Percentiles rank a stretch among this genome's conserved stretches.
Evolutionary conservation across 1,284 basidiomycete genomes (phyloP).

Genomic region (Ustilago bromivora): DNA sequence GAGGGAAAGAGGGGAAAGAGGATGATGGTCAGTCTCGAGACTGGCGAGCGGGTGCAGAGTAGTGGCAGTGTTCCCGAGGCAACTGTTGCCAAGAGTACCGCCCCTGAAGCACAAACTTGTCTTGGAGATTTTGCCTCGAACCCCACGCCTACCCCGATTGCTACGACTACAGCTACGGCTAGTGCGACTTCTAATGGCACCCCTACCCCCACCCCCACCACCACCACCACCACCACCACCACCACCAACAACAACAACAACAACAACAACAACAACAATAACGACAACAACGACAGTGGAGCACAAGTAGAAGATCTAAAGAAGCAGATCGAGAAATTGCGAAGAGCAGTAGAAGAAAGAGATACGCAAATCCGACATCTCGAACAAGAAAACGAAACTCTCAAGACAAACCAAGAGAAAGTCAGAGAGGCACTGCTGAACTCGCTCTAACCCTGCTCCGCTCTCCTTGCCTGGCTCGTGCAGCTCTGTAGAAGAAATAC

Average conservation of each 20-base stretch:
- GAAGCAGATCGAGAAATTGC: slow-evolving; percentile 46
- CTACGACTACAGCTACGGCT: too few species aligned
- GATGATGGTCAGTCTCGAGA: slow-evolving; percentile 76
- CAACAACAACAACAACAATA: slow-evolving; percentile 1
- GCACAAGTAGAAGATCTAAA: slow-evolving; percentile 30
- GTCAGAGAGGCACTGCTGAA: slow-evolving; percentile 46
- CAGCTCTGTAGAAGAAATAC: neutral
- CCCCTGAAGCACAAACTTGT: neutral
- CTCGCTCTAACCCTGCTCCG: slow-evolving; percentile 8
- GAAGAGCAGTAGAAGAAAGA: slow-evolving; percentile 48
- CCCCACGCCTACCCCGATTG: neutral
- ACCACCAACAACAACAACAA: neutral
- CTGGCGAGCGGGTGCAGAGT: slow-evolving; percentile 27
- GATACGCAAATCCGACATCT: slow-evolving; percentile 62
- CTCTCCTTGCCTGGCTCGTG: too few species aligned
- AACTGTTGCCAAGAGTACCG: slow-evolving; percentile 1
- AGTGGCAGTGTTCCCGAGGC: slow-evolving; percentile 30
- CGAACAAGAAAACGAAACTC: slow-evolving; percentile 64
- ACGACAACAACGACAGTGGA: neutral
- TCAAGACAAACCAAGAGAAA: slow-evolving; percentile 46
- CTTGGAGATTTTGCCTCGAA: neutral
- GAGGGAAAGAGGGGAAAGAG: slow-evolving; percentile 73
- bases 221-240: neutral
- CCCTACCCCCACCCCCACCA: neutral
- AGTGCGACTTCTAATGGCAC: slow-evolving; percentile 4